These are phyloP conservation scores for Penicillium sp. DNA, from an alignment of 2,329 filamentous ascomycete genomes.

Conservation along the genomic window DNA sequence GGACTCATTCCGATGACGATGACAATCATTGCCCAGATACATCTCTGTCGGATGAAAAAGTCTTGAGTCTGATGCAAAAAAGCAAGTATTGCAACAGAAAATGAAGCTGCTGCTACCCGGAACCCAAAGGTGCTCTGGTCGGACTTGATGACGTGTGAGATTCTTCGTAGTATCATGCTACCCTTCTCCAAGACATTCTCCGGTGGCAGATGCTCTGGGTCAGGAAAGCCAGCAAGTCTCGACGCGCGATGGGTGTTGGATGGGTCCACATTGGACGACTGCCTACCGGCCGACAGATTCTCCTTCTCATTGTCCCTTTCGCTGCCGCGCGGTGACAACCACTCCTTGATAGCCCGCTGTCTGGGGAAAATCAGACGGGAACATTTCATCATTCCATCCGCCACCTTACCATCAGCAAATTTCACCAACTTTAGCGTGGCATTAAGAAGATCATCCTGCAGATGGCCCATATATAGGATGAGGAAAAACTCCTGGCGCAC, in stretches of 20 bases:
- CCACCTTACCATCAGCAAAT: slow-evolving; percentile 65
- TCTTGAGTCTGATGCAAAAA: slow-evolving; percentile 63
- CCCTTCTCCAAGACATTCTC: slow-evolving; percentile 61
- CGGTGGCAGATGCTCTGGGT: slow-evolving; percentile 72
- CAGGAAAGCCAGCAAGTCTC: slow-evolving; percentile 47
- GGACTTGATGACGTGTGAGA: slow-evolving; percentile 63
- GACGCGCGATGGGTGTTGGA: slow-evolving; percentile 57
- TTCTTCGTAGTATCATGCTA: slow-evolving; percentile 58
- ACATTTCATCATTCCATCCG: slow-evolving; percentile 63
- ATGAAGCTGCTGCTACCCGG: slow-evolving; percentile 68
- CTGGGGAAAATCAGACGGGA: slow-evolving; percentile 65
- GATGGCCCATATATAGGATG: slow-evolving; percentile 62
- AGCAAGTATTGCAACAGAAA: slow-evolving; percentile 68
- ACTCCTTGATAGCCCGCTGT: slow-evolving; percentile 62
- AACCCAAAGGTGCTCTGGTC: slow-evolving; percentile 69
- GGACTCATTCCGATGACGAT: slow-evolving; percentile 69
- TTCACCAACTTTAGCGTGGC: slow-evolving; percentile 63
- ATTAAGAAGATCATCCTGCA: slow-evolving; percentile 60
- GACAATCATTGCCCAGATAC: slow-evolving; percentile 78
- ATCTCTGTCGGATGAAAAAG: slow-evolving; percentile 68
- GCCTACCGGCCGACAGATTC: slow-evolving; percentile 8
- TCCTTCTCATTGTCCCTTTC: slow-evolving; percentile 10
- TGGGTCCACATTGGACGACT: slow-evolving; percentile 19
- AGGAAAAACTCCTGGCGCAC: slow-evolving; percentile 63
- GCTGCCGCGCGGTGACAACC: slow-evolving; percentile 39